These are phyloP conservation scores for Neofusicoccum sp. DNA, from an alignment of 2,329 filamentous ascomycete genomes.

Conservation along the genomic window DNA sequence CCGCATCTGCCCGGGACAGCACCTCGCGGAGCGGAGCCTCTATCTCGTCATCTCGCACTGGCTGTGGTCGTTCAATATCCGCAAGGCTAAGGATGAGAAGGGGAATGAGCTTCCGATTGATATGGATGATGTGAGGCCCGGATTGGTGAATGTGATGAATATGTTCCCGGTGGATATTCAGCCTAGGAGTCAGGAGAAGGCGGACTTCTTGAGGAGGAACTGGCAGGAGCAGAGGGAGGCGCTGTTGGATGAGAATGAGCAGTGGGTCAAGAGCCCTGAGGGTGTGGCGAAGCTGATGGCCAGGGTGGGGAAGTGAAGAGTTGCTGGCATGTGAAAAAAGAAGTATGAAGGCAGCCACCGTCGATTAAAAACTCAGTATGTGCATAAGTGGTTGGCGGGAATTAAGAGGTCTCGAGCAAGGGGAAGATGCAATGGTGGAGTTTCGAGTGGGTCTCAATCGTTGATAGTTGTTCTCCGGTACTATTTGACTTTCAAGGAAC, in stretches of 20 bases:
- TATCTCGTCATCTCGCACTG: constrained; percentile 32
- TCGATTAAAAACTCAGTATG: no score
- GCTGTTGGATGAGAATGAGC: constrained; percentile 22
- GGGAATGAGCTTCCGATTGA: constrained; percentile 11
- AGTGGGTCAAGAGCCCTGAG: constrained; percentile 27
- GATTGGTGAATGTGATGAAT: constrained; percentile 23
- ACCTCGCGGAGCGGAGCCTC: constrained; percentile 33
- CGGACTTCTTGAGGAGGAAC: constrained; percentile 16
- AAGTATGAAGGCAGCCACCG: no score
- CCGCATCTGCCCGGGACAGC: constrained; percentile 38
- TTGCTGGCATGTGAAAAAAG: background rate
- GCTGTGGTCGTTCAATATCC: constrained; percentile 35
- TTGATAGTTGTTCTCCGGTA: no score
- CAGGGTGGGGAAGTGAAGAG: background rate
- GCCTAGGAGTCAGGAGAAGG: constrained; percentile 21
- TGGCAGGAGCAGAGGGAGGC: constrained; percentile 24
- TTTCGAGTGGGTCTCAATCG: no score
- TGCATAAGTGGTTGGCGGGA: no score
- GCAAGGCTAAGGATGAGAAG: background rate
- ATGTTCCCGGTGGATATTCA: constrained; percentile 23
- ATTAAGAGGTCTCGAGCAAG: no score
- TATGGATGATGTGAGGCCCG: constrained; percentile 24
- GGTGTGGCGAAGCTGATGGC: constrained; percentile 17
- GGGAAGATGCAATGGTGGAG: no score
- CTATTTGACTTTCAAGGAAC: no score